phyloP scores from a whole-genome alignment of 768 basidiomycete genomes.

The Hypsizygus marmoreus region DNA sequence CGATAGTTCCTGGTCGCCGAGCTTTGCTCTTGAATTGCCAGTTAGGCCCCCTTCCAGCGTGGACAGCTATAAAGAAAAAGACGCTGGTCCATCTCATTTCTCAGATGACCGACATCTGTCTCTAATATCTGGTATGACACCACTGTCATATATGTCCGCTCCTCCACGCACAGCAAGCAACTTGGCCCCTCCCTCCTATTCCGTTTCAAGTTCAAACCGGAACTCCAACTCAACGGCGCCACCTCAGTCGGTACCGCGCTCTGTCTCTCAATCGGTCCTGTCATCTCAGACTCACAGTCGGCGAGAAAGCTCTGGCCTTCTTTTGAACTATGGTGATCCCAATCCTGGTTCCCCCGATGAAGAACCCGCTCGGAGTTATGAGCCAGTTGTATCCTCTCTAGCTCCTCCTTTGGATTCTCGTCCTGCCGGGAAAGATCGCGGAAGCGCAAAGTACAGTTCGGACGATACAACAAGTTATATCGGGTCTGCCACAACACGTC shows the following conservation, averaged over 20 bases:
- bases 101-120: slow-evolving; percentile 3
- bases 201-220: slow-evolving; percentile 25
- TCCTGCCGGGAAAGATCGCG: slow-evolving; percentile 19
- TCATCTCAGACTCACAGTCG: slow-evolving; percentile 13
- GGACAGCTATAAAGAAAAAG: slow-evolving; percentile 24
- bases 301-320: slow-evolving; percentile 19
- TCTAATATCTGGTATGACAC: slow-evolving; percentile 16
- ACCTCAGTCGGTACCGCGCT: slow-evolving; percentile 29
- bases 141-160: slow-evolving; percentile 27
- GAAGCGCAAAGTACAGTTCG: slow-evolving; percentile 20
- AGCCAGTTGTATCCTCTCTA: slow-evolving; percentile 1
- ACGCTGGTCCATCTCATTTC: slow-evolving; percentile 15
- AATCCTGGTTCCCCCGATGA: slow-evolving; percentile 1
- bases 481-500: slow-evolving; percentile 20
- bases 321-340: slow-evolving; percentile 21
- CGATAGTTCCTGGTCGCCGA: slow-evolving; percentile 37
- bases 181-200: slow-evolving; percentile 32
- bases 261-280: slow-evolving; percentile 24
- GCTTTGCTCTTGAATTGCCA: slow-evolving; percentile 36
- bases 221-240: slow-evolving; percentile 16
- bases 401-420: slow-evolving; percentile 1
- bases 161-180: slow-evolving; percentile 13
- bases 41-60: slow-evolving; percentile 26
- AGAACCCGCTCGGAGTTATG: not conserved
- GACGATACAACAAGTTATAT: slow-evolving; percentile 21